Evolutionary conservation across 805 yeast species (phyloP), one percentile per base, ranked within the genome.

Genomic region (Metschnikowia reukaufii): DNA sequence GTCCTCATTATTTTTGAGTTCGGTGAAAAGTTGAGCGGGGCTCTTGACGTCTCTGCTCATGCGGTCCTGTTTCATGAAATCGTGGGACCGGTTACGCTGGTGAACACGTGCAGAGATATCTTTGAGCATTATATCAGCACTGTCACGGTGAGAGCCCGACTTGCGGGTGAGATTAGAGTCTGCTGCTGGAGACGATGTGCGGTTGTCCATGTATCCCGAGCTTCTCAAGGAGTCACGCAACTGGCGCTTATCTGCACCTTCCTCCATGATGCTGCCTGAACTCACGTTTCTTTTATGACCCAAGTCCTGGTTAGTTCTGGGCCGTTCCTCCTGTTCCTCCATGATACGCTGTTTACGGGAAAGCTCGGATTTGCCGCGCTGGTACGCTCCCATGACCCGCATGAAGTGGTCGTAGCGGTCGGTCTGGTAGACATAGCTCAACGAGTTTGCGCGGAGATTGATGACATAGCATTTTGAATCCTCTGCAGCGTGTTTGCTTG

Each of bases 81-180:
- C 85, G 44, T 73, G 65, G 16, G 83, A 75, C 35, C 82, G 61
- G 44, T 82, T 73, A 46, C 86, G 64, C 15, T 83, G 76, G 60
- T 83, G 90, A 58, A 83, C 79, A 25, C 84, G 71, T 5, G 82
- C 74, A 2, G 84, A 77, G 20, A 84, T 64, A 53, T 77, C 85
- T 52, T 83, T 85, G 34, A 83, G 60, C 4, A 77, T 63, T 35
- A 71, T 72, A 59, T 69, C 73, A 5, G 68, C 59, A 37, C 73
- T 65, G 30, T 67, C 56, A 18, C 72, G 57, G 36, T 64, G 49
- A 8, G 55, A 47, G 15, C 47, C 47, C 12, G 56, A 49, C 12
- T 47, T 27, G 15, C 58, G 42, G n/a, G 49, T 31, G 15, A 15
- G 27, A 13, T 36, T 27, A n/a, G 45, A 34, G 40, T 52, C 54